Percentiles rank a stretch among this genome's conserved stretches.
Evolutionary conservation across 345 rosid species (phyloP).

Genomic region (Brassica juncea): DNA sequence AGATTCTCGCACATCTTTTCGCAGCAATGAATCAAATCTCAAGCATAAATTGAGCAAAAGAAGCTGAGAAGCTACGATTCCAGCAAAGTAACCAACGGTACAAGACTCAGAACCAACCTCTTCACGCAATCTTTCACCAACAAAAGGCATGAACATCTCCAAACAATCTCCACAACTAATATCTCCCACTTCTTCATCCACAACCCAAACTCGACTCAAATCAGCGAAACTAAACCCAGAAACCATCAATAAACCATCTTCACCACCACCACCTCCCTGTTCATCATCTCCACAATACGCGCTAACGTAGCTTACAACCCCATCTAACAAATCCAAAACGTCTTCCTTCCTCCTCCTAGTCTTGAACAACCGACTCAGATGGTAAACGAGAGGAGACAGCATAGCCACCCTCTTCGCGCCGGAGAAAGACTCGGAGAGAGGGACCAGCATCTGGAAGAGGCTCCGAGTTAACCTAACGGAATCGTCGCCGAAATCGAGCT

Average conservation of each 20-base stretch:
- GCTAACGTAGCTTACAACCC: slow-evolving; percentile 52
- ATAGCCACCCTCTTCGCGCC: slow-evolving; percentile 51
- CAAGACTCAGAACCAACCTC: slow-evolving; percentile 44
- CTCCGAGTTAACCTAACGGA: slow-evolving; percentile 38
- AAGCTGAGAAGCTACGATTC: slow-evolving; percentile 65
- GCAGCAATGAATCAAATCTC: slow-evolving; percentile 50
- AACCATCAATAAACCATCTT: slow-evolving; percentile 40
- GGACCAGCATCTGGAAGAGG: slow-evolving; percentile 58
- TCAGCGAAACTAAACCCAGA: slow-evolving; percentile 52
- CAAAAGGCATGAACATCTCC: slow-evolving; percentile 56
- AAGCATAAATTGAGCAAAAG: slow-evolving; percentile 59
- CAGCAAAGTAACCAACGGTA: slow-evolving; percentile 56
- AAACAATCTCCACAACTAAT: slow-evolving; percentile 42
- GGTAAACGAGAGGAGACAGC: slow-evolving; percentile 63
- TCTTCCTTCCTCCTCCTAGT: slow-evolving; percentile 43
- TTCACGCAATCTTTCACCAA: slow-evolving; percentile 44
- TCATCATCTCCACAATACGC: slow-evolving; percentile 36
- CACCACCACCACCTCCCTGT: slow-evolving; percentile 6
- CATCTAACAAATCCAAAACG: slow-evolving; percentile 56
- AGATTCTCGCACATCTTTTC: slow-evolving; percentile 45
- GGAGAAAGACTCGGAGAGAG: slow-evolving; percentile 50
- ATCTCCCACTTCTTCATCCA: slow-evolving; percentile 45
- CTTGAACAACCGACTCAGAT: slow-evolving; percentile 42
- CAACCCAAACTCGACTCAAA: slow-evolving; percentile 58
- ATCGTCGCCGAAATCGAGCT: slow-evolving; percentile 26